These are phyloP conservation scores for Tuber melanosporum DNA, from an alignment of 495 filamentous ascomycete species.

Conservation along the genomic window DNA sequence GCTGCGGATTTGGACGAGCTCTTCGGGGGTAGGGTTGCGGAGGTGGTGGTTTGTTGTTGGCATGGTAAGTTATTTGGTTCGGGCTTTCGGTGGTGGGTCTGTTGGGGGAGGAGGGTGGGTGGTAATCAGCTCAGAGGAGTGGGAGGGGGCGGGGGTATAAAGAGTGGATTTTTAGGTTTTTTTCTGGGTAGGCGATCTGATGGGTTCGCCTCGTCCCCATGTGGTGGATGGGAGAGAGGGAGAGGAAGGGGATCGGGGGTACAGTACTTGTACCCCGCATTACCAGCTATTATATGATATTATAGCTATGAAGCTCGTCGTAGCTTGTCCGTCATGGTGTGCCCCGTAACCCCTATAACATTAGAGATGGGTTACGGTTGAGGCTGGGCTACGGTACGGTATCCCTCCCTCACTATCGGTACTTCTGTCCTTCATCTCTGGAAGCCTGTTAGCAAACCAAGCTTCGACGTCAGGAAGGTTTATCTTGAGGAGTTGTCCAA, in stretches of 20 bases:
- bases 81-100: neutral
- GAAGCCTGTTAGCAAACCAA: neutral
- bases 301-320: neutral
- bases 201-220: neutral
- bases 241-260: neutral
- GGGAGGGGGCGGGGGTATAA: neutral
- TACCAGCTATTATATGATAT: neutral
- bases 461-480: neutral
- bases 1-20: constrained; percentile 30
- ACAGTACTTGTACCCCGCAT: neutral
- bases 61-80: constrained; percentile 19
- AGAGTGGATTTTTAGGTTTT: constrained; percentile 6
- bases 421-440: neutral
- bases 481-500: neutral
- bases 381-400: neutral
- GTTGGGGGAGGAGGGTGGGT: too few relatives aligned
- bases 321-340: neutral
- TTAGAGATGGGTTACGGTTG: neutral
- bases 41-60: constrained; percentile 33
- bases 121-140: neutral
- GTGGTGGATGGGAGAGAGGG: neutral
- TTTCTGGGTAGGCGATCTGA: neutral
- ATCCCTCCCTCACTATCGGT: neutral
- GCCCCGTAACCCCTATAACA: too few relatives aligned
- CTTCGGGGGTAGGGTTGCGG: constrained; percentile 42